Evolutionary conservation across 2,329 filamentous ascomycete genomes (phyloP), one percentile per base, ranked within the genome.

Genomic region (Stylonectria norvegica): DNA sequence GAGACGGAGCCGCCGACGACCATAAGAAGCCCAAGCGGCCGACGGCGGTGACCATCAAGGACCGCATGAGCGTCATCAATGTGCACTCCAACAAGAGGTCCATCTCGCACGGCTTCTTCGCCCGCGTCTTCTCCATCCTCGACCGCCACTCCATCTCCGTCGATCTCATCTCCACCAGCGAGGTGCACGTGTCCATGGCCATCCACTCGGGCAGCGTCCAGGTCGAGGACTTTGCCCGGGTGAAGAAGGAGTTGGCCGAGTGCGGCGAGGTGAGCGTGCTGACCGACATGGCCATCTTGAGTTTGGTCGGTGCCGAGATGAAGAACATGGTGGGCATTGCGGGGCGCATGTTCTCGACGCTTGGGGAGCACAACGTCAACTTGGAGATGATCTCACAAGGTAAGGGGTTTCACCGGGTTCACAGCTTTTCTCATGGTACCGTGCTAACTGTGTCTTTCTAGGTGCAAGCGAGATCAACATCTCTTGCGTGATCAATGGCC

Each of bases 301-400:
- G 89, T 58, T 71, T 98, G 37, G 91, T 98, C 1, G 93, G 93
- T 34, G 87, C 88, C 45, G 89, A 97, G 66, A 88, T 98, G 83
- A 95, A 95, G 73, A 93, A 95, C 66, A 96, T 97, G 89, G 75
- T 87, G 42, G 93, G 93, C 47, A 89, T 98, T 48, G 87, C 87
- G 6, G 93, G 93, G 19, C 83, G 79, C 55, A 97, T 98, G 86
- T 97, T 98, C 66, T 88, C 86, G 34, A 94, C 90, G 2, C 73
- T 98, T 14, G 93, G 93, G 30, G 87, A 96, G 61, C 86, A 95
- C 63, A 86, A 87, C 56, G 83, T 98, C 60, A 98, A 98, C 63
- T 89, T 98, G 55, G 93, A 98, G 70, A 98, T 98, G 93, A 98
- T 98, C 53, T 95, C 89, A 17, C 93, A 98, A 71, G 93, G 93